phyloP scores from a whole-genome alignment of 2,329 filamentous ascomycete species.

The Claviceps capensis region DNA sequence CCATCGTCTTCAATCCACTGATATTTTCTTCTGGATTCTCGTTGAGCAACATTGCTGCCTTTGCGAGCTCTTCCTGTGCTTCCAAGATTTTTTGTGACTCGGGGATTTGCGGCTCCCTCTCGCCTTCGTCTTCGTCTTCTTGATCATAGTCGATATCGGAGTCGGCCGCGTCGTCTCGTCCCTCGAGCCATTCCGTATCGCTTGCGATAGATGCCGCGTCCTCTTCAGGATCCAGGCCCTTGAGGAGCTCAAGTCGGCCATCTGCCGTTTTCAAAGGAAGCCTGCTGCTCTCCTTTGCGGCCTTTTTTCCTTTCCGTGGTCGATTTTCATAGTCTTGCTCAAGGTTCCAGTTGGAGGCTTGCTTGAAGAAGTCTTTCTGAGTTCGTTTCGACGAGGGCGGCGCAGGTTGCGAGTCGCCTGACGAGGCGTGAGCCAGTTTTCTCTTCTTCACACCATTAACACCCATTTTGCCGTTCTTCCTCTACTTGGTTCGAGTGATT shows the following conservation, averaged over 20 bases:
- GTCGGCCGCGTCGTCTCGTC: constrained; percentile 37
- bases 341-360: constrained; percentile 73
- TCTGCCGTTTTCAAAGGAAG: constrained; percentile 80
- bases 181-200: constrained; percentile 51
- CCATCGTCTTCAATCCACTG: constrained; percentile 63
- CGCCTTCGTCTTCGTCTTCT: neutral
- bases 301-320: constrained; percentile 66
- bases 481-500: neutral
- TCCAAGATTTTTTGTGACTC: constrained; percentile 67
- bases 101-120: constrained; percentile 47
- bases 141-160: constrained; percentile 31
- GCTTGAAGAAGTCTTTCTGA: constrained; percentile 56
- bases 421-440: constrained; percentile 40
- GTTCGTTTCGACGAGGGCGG: constrained; percentile 23
- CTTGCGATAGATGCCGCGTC: constrained; percentile 45
- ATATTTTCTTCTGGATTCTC: constrained; percentile 89
- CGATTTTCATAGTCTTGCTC: constrained; percentile 83
- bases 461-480: constrained; percentile 24
- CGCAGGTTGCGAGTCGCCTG: constrained; percentile 25
- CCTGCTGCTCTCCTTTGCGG: constrained; percentile 55
- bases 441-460: constrained; percentile 40
- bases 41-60: constrained; percentile 66
- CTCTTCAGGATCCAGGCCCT: constrained; percentile 41
- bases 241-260: constrained; percentile 52
- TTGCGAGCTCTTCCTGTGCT: constrained; percentile 86